Conservation (phyloP, 2,329 filamentous ascomycete genomes). For the Aspergillus carbonarius region DNA sequence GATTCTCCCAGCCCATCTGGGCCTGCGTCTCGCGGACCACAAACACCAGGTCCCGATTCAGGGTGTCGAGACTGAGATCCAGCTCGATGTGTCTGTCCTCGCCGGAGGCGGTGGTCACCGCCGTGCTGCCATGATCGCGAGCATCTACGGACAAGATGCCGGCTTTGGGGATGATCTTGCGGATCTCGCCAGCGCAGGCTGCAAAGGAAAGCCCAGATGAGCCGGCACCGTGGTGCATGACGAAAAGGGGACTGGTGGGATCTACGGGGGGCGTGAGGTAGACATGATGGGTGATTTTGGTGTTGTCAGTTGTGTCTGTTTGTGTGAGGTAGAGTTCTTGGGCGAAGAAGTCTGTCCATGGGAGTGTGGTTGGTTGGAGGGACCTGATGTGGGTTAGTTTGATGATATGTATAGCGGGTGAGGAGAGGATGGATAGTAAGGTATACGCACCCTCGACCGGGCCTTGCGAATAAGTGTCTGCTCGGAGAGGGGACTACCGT, state of each 20-base stretch:
- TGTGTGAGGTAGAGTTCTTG: conserved; percentile 72
- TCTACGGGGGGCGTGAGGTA: conserved; percentile 79
- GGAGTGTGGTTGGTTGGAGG: conserved; percentile 61
- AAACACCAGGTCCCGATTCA: conserved; percentile 70
- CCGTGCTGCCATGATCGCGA: conserved; percentile 76
- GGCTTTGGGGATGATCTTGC: conserved; percentile 71
- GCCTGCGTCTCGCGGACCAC: conserved; percentile 67
- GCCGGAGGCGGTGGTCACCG: conserved; percentile 14
- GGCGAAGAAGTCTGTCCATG: conserved; percentile 90
- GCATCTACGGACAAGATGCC: conserved; percentile 85
- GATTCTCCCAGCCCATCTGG: conserved; percentile 68
- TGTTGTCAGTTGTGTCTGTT: conserved; percentile 32
- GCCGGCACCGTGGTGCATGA: conserved; percentile 92
- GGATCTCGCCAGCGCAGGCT: conserved; percentile 72
- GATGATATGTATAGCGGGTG: not conserved
- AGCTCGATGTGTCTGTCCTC: conserved; percentile 35
- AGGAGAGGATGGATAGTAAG: not conserved
- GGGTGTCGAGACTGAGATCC: conserved; percentile 70
- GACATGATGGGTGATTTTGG: conserved; percentile 69
- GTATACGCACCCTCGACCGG: conserved; percentile 56
- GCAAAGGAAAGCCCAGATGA: conserved; percentile 93
- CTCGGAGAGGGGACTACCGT: conserved; percentile 81
- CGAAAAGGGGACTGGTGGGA: conserved; percentile 72
- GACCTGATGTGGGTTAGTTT: conserved; percentile 8
- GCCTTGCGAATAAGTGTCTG: conserved; percentile 70